Base-by-base conservation (phyloP, 768 basidiomycete species). In the Galerina marginata region DNA sequence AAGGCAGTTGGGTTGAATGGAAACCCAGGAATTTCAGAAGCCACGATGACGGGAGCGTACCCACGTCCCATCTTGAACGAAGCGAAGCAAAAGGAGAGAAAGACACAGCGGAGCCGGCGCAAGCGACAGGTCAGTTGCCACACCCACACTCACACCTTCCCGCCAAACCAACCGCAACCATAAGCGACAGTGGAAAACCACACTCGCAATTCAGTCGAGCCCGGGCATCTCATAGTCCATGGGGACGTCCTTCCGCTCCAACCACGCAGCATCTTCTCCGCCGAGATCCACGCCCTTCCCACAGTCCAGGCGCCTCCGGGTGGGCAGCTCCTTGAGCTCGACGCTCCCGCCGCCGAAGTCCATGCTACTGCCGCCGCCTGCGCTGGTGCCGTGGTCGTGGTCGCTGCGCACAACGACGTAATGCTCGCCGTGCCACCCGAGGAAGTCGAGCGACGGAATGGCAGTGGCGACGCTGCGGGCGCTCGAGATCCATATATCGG, bases 361-460 rank as follows among this genome's bases (percentile, higher is more conserved):
- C 29, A 33, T 33, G 7, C 51, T 14, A 12, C 20, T 53, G 40
- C 86, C 76, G 74, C 88, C 87, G 68, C 49, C 56, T 2, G 54
- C 60, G 5, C 58, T 50, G n/a, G 40, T 38, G 2, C 57, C 52
- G 12, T 26, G 38, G 7, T 45, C 39, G 16, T 59, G 47, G 5
- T 66, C 71, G 45, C 62, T 64, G 36, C 86, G 78, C 53, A 84
- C 84, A 55, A 89, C 83, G 58, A 86, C 87, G 66, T 86, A 88
- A 69, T 88, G 86, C 73, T 88, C 88, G 40, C 86, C 85, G 70
- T 89, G 85, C 87, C 87, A 89, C n/a, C 88, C 88, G 1, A 89
- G 70, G 62, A 88, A 89, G 72, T 89, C 88, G 33, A 89, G 67
- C 25, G 80, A 79, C 4, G 82, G 83, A 0, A 89, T 64, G 26